Percentiles rank a stretch among this genome's conserved stretches.
Conservation (phyloP, 305 asterid species). For the Fraxinus dipetala region DNA sequence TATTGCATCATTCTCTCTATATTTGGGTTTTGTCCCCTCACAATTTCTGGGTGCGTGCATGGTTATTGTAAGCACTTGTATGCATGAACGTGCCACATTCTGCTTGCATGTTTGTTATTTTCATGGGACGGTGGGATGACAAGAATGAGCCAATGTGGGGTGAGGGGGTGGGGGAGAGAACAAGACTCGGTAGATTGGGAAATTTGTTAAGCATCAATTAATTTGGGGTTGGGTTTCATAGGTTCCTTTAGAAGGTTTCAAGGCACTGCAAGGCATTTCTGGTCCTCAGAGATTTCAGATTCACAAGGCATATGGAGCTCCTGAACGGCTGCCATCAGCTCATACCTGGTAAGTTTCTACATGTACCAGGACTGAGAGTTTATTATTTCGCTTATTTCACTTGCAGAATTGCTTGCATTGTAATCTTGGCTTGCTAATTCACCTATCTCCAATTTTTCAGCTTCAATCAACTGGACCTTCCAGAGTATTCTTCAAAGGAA, state of each 20-base stretch:
- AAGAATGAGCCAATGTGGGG: neutral
- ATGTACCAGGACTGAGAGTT: neutral
- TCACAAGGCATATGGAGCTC: conserved; percentile 99
- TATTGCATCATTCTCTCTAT: neutral
- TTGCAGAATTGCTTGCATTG: conserved; percentile 11
- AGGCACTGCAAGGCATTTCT: conserved; percentile 97
- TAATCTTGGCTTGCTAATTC: conserved; percentile 5
- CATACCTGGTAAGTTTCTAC: conserved; percentile 76
- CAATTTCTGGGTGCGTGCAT: neutral
- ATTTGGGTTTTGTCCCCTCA: neutral
- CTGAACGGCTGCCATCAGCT: conserved; percentile 98
- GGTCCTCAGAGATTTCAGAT: conserved; percentile 98
- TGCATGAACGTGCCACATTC: neutral
- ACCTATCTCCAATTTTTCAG: conserved; percentile 38
- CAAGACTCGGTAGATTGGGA: neutral
- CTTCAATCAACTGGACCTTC: conserved; percentile 98
- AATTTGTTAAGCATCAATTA: conserved; percentile 12
- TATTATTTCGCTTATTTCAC: neutral
- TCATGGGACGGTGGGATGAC: neutral
- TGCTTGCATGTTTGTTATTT: neutral
- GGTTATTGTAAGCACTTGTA: neutral
- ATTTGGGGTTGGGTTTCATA: conserved; percentile 28
- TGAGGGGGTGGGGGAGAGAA: neutral
- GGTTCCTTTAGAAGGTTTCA: conserved; percentile 99
- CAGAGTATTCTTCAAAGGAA: conserved; percentile 87